A percentile compares a stretch with the other conserved stretches of the same genome.
Conservation (phyloP, 2,329 filamentous ascomycete genomes). For the Chaetomium sp. region DNA sequence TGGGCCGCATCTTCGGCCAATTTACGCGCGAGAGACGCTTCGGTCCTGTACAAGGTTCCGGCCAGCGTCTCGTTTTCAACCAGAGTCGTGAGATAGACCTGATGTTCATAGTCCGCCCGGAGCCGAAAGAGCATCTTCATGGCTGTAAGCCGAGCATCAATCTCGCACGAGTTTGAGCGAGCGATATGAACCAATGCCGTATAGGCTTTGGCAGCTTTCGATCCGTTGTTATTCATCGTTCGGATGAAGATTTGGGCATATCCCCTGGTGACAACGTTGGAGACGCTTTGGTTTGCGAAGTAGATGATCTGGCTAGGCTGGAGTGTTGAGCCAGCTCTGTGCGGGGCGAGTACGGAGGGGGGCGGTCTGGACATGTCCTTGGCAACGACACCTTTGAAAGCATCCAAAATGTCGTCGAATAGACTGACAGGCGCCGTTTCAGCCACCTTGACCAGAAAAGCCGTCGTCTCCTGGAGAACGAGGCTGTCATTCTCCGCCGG, state of each 20-base stretch:
- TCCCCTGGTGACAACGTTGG: slow-evolving; percentile 71
- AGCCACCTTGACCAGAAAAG: slow-evolving; percentile 66
- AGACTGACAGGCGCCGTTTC: slow-evolving; percentile 59
- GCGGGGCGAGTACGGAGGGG: slow-evolving; percentile 38
- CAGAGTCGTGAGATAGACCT: slow-evolving; percentile 69
- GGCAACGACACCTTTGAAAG: slow-evolving; percentile 54
- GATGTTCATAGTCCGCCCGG: slow-evolving; percentile 77
- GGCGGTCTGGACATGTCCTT: slow-evolving; percentile 52
- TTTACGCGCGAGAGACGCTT: slow-evolving; percentile 54
- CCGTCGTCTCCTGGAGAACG: slow-evolving; percentile 66
- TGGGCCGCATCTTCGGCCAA: slow-evolving; percentile 55
- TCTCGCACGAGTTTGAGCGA: slow-evolving; percentile 60
- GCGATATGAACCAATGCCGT: slow-evolving; percentile 66
- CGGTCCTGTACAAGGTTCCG: slow-evolving; percentile 67
- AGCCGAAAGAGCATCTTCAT: slow-evolving; percentile 81
- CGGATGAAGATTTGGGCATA: slow-evolving; percentile 77
- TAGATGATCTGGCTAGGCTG: slow-evolving; percentile 37
- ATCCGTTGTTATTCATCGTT: slow-evolving; percentile 65
- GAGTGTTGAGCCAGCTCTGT: slow-evolving; percentile 32
- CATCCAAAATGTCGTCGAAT: slow-evolving; percentile 61
- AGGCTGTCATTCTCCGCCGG: slow-evolving; percentile 63
- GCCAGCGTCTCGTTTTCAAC: slow-evolving; percentile 76
- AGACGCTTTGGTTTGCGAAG: slow-evolving; percentile 53
- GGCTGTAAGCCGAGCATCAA: slow-evolving; percentile 70
- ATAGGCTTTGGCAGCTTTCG: slow-evolving; percentile 66